phyloP scores from a whole-genome alignment of 2,329 filamentous ascomycete genomes.

The Nigrograna mackinnonii region DNA sequence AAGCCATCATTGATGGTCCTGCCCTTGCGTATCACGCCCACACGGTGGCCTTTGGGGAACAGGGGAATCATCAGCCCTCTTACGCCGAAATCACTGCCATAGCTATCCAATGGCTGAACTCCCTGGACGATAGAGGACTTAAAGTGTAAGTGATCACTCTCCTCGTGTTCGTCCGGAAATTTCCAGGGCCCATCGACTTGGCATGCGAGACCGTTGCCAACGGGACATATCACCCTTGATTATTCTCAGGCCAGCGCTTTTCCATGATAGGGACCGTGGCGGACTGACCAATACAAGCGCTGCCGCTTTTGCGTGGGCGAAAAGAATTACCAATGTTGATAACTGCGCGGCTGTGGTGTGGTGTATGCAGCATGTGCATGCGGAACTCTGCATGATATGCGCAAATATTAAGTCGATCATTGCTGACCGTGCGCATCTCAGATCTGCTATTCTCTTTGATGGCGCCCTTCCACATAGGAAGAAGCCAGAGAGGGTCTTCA shows the following conservation, averaged over 20 bases:
- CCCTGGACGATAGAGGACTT: slow-evolving; percentile 59
- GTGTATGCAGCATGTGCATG: slow-evolving; percentile 14
- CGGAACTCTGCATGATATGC: slow-evolving; percentile 17
- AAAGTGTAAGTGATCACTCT: slow-evolving; percentile 59
- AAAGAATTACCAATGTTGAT: too few species aligned
- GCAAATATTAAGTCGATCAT: slow-evolving; percentile 16
- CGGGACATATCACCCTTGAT: neutral
- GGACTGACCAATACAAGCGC: neutral
- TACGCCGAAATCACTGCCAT: slow-evolving; percentile 66
- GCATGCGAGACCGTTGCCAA: slow-evolving; percentile 9
- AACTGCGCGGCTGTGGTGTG: too few species aligned
- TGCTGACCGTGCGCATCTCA: slow-evolving; percentile 19
- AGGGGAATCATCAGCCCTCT: slow-evolving; percentile 26
- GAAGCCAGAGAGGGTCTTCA: slow-evolving; percentile 60
- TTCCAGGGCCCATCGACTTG: slow-evolving; percentile 4
- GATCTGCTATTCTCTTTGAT: slow-evolving; percentile 78
- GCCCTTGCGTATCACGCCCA: slow-evolving; percentile 76
- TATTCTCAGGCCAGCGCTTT: neutral
- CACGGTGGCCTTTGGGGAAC: slow-evolving; percentile 36
- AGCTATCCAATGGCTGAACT: slow-evolving; percentile 61
- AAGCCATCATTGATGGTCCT: slow-evolving; percentile 72
- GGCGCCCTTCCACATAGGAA: slow-evolving; percentile 75
- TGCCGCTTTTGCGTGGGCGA: too few species aligned
- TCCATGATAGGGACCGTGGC: neutral
- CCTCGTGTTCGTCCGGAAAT: slow-evolving; percentile 8